phyloP scores from a whole-genome alignment of 164 flowering plant genomes.

The Cinnamomum micranthum region DNA sequence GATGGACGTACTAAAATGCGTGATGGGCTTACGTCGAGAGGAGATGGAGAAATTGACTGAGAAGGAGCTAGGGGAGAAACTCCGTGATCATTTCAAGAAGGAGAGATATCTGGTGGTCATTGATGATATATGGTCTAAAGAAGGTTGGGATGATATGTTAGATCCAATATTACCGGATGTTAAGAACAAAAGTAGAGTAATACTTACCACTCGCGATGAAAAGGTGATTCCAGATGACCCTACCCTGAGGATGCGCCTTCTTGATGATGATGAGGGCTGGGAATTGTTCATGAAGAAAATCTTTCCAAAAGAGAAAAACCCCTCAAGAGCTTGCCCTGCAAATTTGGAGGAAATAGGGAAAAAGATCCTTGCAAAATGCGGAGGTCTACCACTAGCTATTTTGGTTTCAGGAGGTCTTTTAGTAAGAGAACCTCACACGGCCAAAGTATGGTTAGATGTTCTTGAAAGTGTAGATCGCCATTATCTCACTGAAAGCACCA shows the following conservation, averaged over 20 bases:
- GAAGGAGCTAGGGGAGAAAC: conserved; percentile 21
- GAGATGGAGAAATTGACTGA: conserved; percentile 16
- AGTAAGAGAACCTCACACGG: conserved; percentile 22
- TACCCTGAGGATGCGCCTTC: conserved; percentile 3
- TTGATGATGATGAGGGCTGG: conserved; percentile 26
- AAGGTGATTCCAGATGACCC: not conserved
- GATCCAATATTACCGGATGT: conserved; percentile 22
- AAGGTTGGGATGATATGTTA: conserved; percentile 25
- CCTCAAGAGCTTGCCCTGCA: not conserved
- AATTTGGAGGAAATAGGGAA: not conserved
- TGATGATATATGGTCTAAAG: conserved; percentile 35
- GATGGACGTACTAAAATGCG: not conserved
- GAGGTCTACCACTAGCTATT: conserved; percentile 48
- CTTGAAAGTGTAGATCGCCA: conserved; percentile 24
- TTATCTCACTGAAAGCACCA: conserved; percentile 29
- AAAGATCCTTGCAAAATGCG: conserved; percentile 40
- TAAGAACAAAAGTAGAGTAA: not conserved
- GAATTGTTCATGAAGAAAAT: conserved; percentile 23
- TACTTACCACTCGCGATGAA: conserved; percentile 6
- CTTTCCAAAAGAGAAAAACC: not conserved
- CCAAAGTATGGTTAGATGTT: conserved; percentile 35
- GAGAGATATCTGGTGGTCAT: conserved; percentile 24
- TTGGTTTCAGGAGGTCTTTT: conserved; percentile 44
- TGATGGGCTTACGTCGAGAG: not conserved
- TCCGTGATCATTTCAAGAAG: not conserved